Conservation (phyloP, 805 yeast genomes). For the Kodamaea nitidulidarum region DNA sequence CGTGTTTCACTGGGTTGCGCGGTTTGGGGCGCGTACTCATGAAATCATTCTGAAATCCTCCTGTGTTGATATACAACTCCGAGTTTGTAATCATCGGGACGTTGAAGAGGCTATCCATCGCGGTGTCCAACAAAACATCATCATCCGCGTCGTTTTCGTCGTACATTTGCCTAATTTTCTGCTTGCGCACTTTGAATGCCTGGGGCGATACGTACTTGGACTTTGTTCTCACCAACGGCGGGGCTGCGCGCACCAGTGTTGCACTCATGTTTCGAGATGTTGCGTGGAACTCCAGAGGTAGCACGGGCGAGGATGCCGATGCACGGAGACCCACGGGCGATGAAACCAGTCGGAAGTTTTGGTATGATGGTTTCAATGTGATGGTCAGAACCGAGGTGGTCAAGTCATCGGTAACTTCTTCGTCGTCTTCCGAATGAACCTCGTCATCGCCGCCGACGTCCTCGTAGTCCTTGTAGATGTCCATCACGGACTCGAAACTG, state of each 20-base stretch:
- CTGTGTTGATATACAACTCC: constrained; percentile 18
- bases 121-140: constrained; percentile 28
- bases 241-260: constrained; percentile 1
- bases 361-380: constrained; percentile 6
- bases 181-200: constrained; percentile 37
- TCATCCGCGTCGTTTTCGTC: constrained; percentile 43
- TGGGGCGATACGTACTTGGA: constrained; percentile 30
- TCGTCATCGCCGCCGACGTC: neutral
- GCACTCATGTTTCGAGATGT: neutral
- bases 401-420: constrained; percentile 9
- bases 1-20: neutral
- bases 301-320: neutral
- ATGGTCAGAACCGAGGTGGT: constrained; percentile 12
- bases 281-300: neutral
- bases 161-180: constrained; percentile 34
- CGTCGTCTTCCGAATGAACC: constrained; percentile 1
- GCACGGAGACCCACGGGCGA: neutral
- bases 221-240: constrained; percentile 28
- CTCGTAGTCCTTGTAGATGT: neutral
- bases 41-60: constrained; percentile 25
- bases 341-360: too few relatives aligned
- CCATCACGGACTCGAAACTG: constrained; percentile 7
- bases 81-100: constrained; percentile 39
- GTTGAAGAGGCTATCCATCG: constrained; percentile 34
- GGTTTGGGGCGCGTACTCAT: constrained; percentile 11